Evolutionary conservation across 345 rosid genomes (phyloP).

Genomic region (Triadica sebifera): DNA sequence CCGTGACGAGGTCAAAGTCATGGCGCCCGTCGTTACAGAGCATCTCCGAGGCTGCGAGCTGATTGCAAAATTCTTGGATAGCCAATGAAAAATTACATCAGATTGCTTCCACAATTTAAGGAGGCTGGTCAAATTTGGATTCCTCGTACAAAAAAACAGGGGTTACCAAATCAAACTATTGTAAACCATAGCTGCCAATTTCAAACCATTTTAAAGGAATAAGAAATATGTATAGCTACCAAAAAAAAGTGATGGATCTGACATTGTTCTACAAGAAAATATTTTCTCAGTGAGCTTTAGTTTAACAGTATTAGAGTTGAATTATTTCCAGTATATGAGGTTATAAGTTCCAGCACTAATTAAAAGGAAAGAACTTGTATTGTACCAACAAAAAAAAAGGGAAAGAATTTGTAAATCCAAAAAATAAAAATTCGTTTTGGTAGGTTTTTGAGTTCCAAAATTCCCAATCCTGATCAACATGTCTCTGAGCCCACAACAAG

Average conservation of each 20-base stretch:
- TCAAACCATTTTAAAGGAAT: conserved; percentile 22
- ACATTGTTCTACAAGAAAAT: conserved; percentile 13
- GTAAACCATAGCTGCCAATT: conserved; percentile 16
- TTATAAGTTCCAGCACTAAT: neutral
- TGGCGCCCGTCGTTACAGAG: conserved; percentile 90
- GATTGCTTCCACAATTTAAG: conserved; percentile 17
- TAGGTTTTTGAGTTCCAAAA: conserved; percentile 30
- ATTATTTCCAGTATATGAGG: neutral
- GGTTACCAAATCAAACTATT: conserved; percentile 8
- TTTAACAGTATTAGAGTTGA: neutral
- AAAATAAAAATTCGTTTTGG: conserved; percentile 15
- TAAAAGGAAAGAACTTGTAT: neutral
- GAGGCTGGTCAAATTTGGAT: conserved; percentile 17
- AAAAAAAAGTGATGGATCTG: conserved; percentile 23
- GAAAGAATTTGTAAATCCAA: neutral
- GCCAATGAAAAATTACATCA: neutral
- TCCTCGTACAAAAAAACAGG: conserved; percentile 6
- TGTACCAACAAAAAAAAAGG: too few species aligned
- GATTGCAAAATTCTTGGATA: conserved; percentile 20
- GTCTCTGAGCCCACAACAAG: conserved; percentile 43
- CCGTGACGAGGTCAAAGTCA: conserved; percentile 49
- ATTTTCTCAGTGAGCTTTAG: conserved; percentile 2
- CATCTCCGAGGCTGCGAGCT: conserved; percentile 72
- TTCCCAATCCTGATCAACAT: conserved; percentile 41
- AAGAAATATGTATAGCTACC: conserved; percentile 45